phyloP scores from a whole-genome alignment of 108 stramenopile genomes.

The Fragilariopsis cylindrus region DNA sequence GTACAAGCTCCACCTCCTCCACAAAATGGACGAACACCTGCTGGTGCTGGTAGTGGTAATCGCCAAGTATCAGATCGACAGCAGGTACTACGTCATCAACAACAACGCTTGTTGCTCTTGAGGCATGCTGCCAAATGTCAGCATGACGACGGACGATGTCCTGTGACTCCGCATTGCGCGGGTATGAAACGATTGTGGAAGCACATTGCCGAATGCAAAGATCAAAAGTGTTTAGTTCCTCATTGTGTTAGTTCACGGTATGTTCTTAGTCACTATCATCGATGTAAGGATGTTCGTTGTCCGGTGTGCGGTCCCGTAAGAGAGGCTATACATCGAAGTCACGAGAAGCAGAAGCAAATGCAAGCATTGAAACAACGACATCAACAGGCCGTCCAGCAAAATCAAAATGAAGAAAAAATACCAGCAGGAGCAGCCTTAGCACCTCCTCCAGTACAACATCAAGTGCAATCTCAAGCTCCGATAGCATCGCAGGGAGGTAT shows the following conservation, averaged over 20 bases:
- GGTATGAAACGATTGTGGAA: constrained; percentile 99
- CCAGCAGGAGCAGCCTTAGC: constrained; percentile 13
- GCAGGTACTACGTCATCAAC: constrained; percentile 97
- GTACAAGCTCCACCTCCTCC: constrained; percentile 27
- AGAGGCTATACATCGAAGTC: constrained; percentile 96
- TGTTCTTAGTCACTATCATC: constrained; percentile 97
- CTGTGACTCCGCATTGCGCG: constrained; percentile 96
- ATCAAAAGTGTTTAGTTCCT: constrained; percentile 94
- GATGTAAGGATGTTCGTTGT: constrained; percentile 97
- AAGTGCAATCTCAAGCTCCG: constrained; percentile 4
- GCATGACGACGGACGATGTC: constrained; percentile 91
- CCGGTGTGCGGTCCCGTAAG: constrained; percentile 98
- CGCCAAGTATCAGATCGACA: constrained; percentile 83
- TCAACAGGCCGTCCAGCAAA: constrained; percentile 67
- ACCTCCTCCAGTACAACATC: constrained; percentile 25
- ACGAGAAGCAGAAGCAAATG: constrained; percentile 94
- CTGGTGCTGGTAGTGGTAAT: constrained; percentile 7
- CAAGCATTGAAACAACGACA: constrained; percentile 84
- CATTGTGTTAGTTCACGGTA: constrained; percentile 98
- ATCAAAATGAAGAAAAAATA: constrained; percentile 10
- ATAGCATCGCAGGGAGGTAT: constrained; percentile 16
- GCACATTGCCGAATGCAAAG: constrained; percentile 98
- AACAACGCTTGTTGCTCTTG: constrained; percentile 95
- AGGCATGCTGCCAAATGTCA: constrained; percentile 99
- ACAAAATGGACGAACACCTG: constrained; percentile 29